These are phyloP conservation scores for Kwoniella shandongensis DNA, from an alignment of 768 basidiomycete genomes.

Conservation along the genomic window DNA sequence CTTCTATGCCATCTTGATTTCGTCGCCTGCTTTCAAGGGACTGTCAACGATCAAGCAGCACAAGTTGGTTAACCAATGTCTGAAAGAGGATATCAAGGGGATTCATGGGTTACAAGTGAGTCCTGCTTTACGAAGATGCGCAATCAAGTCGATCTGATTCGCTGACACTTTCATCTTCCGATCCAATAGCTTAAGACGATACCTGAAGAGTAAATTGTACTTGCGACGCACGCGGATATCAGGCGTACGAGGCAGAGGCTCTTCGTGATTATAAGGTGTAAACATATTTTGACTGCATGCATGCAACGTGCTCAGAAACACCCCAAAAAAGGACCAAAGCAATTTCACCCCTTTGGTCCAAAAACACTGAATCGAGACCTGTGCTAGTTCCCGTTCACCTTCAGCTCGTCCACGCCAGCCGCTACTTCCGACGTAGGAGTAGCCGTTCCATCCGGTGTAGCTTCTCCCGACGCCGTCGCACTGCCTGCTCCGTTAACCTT, in stretches of 20 bases:
- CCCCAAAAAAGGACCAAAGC: not conserved
- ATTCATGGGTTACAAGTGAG: constrained; percentile 93
- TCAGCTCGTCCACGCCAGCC: constrained; percentile 22
- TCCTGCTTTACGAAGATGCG: not conserved
- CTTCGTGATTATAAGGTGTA: too few species aligned
- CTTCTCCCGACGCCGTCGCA: constrained; percentile 11
- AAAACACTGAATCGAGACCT: too few species aligned
- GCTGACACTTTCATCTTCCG: not conserved
- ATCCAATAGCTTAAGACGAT: constrained; percentile 45
- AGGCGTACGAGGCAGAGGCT: too few species aligned
- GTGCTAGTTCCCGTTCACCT: constrained; percentile 2
- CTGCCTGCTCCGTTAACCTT: constrained; percentile 6
- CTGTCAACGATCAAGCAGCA: constrained; percentile 90
- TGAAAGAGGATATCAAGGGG: constrained; percentile 84
- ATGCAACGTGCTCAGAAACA: too few species aligned
- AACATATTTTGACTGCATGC: too few species aligned
- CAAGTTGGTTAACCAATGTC: constrained; percentile 74
- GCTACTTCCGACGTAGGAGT: constrained; percentile 29
- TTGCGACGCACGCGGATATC: too few species aligned
- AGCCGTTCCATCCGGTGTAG: constrained; percentile 21
- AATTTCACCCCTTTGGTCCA: not conserved
- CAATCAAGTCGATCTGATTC: constrained; percentile 3
- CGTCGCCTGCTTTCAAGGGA: constrained; percentile 80
- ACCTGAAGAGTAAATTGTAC: constrained; percentile 36
- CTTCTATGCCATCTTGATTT: constrained; percentile 89